Base-by-base conservation (phyloP, 768 basidiomycete genomes). In the Leucocoprinus sp. region DNA sequence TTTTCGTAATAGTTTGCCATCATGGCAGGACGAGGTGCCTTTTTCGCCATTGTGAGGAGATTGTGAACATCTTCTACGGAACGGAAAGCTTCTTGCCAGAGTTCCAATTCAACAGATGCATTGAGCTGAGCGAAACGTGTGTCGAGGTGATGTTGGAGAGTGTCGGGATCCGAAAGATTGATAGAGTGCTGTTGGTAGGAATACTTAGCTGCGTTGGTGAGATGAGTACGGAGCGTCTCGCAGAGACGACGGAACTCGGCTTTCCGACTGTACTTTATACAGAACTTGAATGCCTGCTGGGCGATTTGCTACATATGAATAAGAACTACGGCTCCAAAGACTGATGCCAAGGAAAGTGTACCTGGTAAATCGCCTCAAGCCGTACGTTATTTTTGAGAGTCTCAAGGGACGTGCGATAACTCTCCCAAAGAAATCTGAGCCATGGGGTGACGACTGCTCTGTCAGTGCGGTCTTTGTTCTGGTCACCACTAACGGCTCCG, bases 1-100 rank as follows among this genome's bases (percentile, higher is more conserved):
- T 98, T 97, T 64, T 97, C 93, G 67, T 98, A 98, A 67, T 97
- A 98, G 63, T 89, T 92, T 49, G 92, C 91, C 93, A 98, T 97
- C 92, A 97, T 95, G 9, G 83, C 75, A 0, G 91, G 90, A 26
- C 91, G 82, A 1, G 92, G 90, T 0, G 89, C 80, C 65, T 93
- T 95, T 63, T 95, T 95, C 22, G 87, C 85, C 78, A 91, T 82
- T 8, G 83, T 88, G 53, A 99, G 79, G 27, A 98, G 76, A 56
- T 93, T 92, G 69, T 98, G 95, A 29, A 97, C 88, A 62, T 99
- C 95, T 64, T 99, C 95, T 50, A 97, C 92, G 33, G 91, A 92
- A 50, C 95, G 86, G 77, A 97, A 99, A 8, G 92, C 95, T 58
- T 97, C 95, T 59, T 97, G 93, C 95, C 95, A 99, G 21, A 99